Evolutionary conservation across 208 protist genomes (phyloP).

Genomic region (Vickermania spadyakhi): DNA sequence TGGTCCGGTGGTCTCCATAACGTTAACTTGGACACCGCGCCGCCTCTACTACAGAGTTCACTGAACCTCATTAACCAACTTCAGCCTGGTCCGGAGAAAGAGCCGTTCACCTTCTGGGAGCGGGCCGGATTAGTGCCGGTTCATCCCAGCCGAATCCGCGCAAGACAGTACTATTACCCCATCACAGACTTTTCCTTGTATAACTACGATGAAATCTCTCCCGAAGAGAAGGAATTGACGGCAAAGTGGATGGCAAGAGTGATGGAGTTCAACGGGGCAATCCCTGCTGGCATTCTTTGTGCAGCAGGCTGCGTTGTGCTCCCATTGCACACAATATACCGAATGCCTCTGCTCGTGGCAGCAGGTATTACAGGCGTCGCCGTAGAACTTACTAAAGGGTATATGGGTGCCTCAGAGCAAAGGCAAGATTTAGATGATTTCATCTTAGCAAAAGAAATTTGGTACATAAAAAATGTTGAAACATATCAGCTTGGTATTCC

Average conservation of each 20-base stretch:
- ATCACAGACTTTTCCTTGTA: conserved; percentile 80
- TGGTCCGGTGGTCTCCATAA: conserved; percentile 42
- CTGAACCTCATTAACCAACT: conserved; percentile 2
- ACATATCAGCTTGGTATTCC: conserved; percentile 78
- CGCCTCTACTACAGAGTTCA: conserved; percentile 16
- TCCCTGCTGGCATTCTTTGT: conserved; percentile 60
- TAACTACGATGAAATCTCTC: conserved; percentile 78
- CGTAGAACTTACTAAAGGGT: conserved; percentile 61
- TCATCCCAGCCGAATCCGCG: conserved; percentile 70
- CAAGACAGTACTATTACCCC: conserved; percentile 78
- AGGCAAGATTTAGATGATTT: conserved; percentile 84
- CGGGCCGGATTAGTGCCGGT: conserved; percentile 71
- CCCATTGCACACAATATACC: conserved; percentile 63
- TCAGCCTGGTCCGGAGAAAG: conserved; percentile 49
- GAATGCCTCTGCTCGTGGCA: conserved; percentile 68
- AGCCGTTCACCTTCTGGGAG: conserved; percentile 85
- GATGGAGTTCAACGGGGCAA: conserved; percentile 74
- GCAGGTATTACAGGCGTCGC: conserved; percentile 53
- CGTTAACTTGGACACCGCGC: conserved; percentile 44
- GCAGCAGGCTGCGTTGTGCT: conserved; percentile 59
- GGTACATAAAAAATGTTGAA: conserved; percentile 89
- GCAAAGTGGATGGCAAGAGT: conserved; percentile 77
- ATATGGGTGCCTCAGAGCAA: conserved; percentile 67
- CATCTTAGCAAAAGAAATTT: conserved; percentile 81
- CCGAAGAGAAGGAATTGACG: conserved; percentile 79